These are phyloP conservation scores for Laburnicola sp. DNA, from an alignment of 2,329 filamentous ascomycete genomes.

Conservation along the genomic window DNA sequence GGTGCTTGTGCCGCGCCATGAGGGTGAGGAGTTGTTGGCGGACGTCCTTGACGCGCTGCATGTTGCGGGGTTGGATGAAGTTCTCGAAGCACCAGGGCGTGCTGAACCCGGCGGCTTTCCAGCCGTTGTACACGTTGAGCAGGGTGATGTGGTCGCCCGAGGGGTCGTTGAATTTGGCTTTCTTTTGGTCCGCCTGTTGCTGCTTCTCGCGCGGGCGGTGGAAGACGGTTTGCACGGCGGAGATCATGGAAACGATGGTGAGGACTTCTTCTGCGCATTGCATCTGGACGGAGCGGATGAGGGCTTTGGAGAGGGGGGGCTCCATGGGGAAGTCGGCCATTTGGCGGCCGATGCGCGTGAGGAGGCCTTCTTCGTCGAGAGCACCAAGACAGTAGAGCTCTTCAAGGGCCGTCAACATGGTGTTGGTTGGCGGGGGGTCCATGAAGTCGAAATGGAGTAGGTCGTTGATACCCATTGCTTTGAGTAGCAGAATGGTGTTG, in stretches of 20 bases:
- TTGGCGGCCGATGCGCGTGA: slow-evolving; percentile 88
- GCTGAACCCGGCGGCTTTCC: slow-evolving; percentile 82
- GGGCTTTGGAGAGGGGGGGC: slow-evolving; percentile 82
- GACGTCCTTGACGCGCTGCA: slow-evolving; percentile 88
- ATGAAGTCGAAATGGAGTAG: slow-evolving; percentile 97
- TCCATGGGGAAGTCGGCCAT: slow-evolving; percentile 99
- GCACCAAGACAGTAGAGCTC: slow-evolving; percentile 91
- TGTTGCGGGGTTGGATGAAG: slow-evolving; percentile 89
- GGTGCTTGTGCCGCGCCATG: slow-evolving; percentile 87
- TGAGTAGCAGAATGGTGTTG: slow-evolving; percentile 93
- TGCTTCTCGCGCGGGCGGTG: slow-evolving; percentile 98
- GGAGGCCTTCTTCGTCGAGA: slow-evolving; percentile 89
- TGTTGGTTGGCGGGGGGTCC: slow-evolving; percentile 96
- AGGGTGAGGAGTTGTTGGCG: slow-evolving; percentile 90
- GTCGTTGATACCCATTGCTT: slow-evolving; percentile 99
- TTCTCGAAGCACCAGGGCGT: slow-evolving; percentile 97
- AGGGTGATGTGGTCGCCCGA: slow-evolving; percentile 92
- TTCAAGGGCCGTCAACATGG: slow-evolving; percentile 94
- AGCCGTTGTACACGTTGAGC: slow-evolving; percentile 96
- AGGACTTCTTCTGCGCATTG: slow-evolving; percentile 92
- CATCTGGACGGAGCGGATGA: slow-evolving; percentile 85
- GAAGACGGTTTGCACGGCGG: slow-evolving; percentile 77
- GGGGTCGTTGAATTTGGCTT: slow-evolving; percentile 94
- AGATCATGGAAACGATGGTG: slow-evolving; percentile 76
- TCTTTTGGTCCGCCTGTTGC: slow-evolving; percentile 93